phyloP scores from a whole-genome alignment of 305 asterid genomes.

The Fraxinus greggii region DNA sequence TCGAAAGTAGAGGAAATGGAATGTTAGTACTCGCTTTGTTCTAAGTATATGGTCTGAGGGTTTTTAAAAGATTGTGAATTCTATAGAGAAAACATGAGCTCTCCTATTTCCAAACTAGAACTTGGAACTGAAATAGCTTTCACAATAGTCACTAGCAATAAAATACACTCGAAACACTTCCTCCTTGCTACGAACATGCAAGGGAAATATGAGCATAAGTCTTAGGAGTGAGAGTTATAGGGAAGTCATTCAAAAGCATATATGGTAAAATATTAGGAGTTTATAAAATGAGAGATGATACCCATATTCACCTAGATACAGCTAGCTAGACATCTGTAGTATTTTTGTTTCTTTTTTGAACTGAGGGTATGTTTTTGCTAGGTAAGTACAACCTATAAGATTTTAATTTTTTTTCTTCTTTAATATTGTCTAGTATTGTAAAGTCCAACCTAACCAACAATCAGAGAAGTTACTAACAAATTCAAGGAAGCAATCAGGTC shows the following conservation, averaged over 20 bases:
- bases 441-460: background rate
- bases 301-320: background rate
- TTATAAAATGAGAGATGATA: background rate
- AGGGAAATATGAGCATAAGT: background rate
- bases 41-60: background rate
- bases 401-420: background rate
- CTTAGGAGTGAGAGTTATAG: background rate
- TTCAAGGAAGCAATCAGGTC: slow-evolving; percentile 80
- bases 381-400: background rate
- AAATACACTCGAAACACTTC: background rate
- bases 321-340: background rate
- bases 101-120: background rate
- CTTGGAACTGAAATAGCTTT: background rate
- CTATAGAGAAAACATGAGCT: background rate
- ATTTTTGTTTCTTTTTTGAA: background rate
- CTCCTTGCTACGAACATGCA: background rate
- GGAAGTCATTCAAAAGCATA: background rate
- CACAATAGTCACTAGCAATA: background rate
- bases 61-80: background rate
- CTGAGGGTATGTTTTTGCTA: background rate
- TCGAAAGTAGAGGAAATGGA: background rate
- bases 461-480: slow-evolving; percentile 52
- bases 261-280: background rate
- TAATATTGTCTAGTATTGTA: background rate
- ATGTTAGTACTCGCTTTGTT: background rate